Conservation (phyloP, 192 early-diverging fungal genomes). For the Backusella luteola region DNA sequence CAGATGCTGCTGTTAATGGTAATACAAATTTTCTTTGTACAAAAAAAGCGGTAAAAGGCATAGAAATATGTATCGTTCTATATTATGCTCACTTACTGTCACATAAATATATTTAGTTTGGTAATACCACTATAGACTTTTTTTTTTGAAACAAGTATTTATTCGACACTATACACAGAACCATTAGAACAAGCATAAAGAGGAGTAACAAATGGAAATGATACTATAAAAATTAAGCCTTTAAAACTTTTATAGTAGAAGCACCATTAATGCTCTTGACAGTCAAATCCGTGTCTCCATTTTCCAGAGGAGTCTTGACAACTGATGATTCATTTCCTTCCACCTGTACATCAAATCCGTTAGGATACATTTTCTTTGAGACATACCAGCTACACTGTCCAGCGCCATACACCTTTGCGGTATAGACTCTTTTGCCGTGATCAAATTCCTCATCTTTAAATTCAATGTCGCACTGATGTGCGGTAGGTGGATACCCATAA, state of each 20-base stretch:
- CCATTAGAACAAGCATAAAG: not conserved
- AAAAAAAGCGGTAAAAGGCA: too few species aligned
- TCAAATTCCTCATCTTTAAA: constrained; percentile 40
- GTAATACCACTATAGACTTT: not conserved
- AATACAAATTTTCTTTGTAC: too few species aligned
- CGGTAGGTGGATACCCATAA: constrained; percentile 47
- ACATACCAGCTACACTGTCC: not conserved
- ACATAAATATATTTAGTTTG: too few species aligned
- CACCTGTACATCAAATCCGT: not conserved
- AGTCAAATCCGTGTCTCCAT: not conserved
- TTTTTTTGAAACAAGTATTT: not conserved
- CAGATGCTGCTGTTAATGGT: too few species aligned
- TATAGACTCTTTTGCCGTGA: constrained; percentile 17
- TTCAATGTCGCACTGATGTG: constrained; percentile 22
- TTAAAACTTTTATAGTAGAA: not conserved
- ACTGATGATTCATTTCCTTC: not conserved
- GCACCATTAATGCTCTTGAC: not conserved
- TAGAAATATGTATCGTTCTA: too few species aligned
- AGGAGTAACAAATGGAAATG: not conserved
- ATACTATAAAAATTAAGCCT: not conserved
- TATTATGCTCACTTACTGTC: too few species aligned
- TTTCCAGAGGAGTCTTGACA: not conserved
- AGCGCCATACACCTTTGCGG: not conserved
- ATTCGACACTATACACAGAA: not conserved
- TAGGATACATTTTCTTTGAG: not conserved